These are phyloP conservation scores for Stephania japonica DNA, from an alignment of 164 flowering plant genomes.

Conservation along the genomic window DNA sequence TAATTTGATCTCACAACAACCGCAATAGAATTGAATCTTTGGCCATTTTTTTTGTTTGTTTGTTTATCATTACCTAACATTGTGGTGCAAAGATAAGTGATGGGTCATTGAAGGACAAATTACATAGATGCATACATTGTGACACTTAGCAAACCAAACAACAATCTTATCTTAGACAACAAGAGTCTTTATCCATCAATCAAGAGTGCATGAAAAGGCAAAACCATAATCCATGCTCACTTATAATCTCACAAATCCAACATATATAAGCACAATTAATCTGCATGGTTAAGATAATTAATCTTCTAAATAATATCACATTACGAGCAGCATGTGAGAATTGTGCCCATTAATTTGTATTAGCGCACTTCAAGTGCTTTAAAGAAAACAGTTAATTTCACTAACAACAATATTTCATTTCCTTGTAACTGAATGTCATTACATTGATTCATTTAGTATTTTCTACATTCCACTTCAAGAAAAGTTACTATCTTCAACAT, in stretches of 20 bases:
- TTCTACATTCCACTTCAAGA: background rate
- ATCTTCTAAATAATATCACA: background rate
- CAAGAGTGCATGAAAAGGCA: background rate
- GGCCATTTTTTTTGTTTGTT: background rate
- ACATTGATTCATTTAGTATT: background rate
- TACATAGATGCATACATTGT: background rate
- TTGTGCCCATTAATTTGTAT: background rate
- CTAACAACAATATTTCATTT: background rate
- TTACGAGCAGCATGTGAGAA: background rate
- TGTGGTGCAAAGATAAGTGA: background rate
- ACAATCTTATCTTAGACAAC: background rate
- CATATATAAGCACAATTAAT: background rate
- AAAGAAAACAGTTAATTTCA: background rate
- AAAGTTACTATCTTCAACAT: background rate
- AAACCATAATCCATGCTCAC: background rate
- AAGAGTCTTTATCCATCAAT: background rate
- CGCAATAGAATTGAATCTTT: background rate
- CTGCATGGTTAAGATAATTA: background rate
- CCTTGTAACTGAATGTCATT: slow-evolving; percentile 1
- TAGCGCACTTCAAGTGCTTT: background rate
- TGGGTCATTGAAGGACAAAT: background rate
- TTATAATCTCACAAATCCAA: background rate
- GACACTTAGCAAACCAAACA: background rate
- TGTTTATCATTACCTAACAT: background rate
- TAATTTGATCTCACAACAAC: background rate